Conservation (phyloP, 768 basidiomycete species). For the Crepidotus variabilis region DNA sequence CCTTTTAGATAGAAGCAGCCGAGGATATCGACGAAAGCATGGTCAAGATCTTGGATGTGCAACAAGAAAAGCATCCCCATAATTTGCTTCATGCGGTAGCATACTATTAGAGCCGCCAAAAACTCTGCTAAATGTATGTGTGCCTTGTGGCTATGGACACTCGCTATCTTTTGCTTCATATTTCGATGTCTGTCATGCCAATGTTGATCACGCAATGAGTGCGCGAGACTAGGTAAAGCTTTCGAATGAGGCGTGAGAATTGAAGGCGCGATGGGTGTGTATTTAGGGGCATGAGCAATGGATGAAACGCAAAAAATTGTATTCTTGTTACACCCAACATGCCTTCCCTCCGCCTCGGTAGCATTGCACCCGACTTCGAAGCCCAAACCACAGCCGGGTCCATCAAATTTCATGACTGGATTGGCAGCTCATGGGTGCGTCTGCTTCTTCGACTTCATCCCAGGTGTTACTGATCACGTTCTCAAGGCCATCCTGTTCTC, state of each 20-base stretch:
- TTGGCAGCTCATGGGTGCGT: conserved; percentile 82
- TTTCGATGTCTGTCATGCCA: no score
- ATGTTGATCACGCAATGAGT: conserved; percentile 37
- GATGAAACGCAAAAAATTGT: conserved; percentile 5
- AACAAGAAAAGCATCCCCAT: conserved; percentile 91
- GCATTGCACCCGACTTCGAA: conserved; percentile 86
- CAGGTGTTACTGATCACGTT: conserved; percentile 4
- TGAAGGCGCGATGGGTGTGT: conserved; percentile 49
- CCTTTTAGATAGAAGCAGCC: conserved; percentile 72
- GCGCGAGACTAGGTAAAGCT: conserved; percentile 29
- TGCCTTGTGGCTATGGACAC: neutral
- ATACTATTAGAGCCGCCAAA: conserved; percentile 56
- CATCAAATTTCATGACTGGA: conserved; percentile 93
- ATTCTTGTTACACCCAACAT: conserved; percentile 20
- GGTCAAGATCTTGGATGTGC: conserved; percentile 75
- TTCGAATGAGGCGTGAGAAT: conserved; percentile 51
- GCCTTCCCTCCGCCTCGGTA: conserved; percentile 75
- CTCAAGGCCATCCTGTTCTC: conserved; percentile 84
- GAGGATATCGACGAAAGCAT: conserved; percentile 91
- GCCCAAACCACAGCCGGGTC: conserved; percentile 84
- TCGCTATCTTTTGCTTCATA: neutral
- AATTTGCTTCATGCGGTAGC: conserved; percentile 86
- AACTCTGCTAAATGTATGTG: neutral
- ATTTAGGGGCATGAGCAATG: conserved; percentile 10
- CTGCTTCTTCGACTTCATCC: neutral